Base-by-base conservation (phyloP, 768 basidiomycete genomes). In the Kwoniella botswanensis region DNA sequence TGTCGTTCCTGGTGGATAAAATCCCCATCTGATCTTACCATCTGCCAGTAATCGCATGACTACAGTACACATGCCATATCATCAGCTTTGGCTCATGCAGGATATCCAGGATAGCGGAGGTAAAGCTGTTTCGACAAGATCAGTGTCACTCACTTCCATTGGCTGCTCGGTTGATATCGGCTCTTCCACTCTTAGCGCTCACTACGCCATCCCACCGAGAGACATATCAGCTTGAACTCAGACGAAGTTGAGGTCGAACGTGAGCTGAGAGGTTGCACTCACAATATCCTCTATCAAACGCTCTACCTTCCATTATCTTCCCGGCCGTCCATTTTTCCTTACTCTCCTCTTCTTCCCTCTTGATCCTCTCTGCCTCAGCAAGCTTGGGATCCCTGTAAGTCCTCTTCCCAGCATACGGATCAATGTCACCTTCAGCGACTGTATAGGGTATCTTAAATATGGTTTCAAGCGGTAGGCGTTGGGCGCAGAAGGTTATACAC, bases 131-230 rank as follows among this genome's bases (percentile, higher is more conserved):
- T 35, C 35, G 35, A 9, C 35, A 1, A 35, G 0, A 35, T 7
- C 35, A 35, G 35, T 35, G 35, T 35, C 9, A 88, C 93, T 82
- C 81, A 94, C 94, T 90, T 12, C 90, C 89, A 81, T 95, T 95
- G 42, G 94, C 95, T 3, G 95, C 93, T 53, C 95, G 88, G 78
- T 93, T 90, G 24, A 92, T 85, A 84, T 98, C 95, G 2, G 94
- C 91, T 71, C 95, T 84, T 1, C 93, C 94, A 5, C 92, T 92
- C 82, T 94, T 92, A 11, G 95, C 94, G 42, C 95, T 98, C 53
- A 94, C 82, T 83, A 59, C 7, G 7, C 11, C 35, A 65, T 1
- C 4, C n/a, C 35, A 35, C 59, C 13, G 12, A 59, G 26, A 52
- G 50, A 11, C 17, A 35, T 59, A 41, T 59, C 29, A 59, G 29